Base-by-base conservation (phyloP, 208 protist genomes). In the Acanthamoeba rhysodes region DNA sequence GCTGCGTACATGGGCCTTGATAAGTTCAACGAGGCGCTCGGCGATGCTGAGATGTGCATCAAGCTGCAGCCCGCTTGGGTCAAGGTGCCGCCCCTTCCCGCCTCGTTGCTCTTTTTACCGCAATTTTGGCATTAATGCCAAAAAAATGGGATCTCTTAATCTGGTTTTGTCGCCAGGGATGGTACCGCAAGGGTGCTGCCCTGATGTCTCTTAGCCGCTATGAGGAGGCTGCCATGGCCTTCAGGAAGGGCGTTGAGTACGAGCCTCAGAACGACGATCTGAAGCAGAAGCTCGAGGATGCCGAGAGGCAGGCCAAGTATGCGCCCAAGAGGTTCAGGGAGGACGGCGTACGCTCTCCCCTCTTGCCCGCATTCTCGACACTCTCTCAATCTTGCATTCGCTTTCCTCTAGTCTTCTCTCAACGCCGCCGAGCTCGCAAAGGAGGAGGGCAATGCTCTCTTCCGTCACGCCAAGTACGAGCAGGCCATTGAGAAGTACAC, bases 391-490 rank as follows among this genome's bases (percentile, higher is more conserved):
- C 41, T 37, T 20, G 48, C 55, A 53, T 90, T 90, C 32, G 32
- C 18, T 70, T 90, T 45, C 53, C 62, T 88, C 20, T 64, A 90
- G 84, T 70, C 55, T 24, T 10, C 84, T 14, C 84, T 90, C 34
- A 34, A 18, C 20, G 53, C 84, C 7, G 84, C 84, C 34, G 57
- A 70, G 84, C 48, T 90, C n/a, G 84, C 84, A 53, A 90, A 90
- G 84, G 84, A 90, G 55, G 84, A 98, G 92, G 99, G 99, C 87
- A 99, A 99, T 96, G 97, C 97, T 24, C 97, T 99, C 59, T 99
- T 99, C 97, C 99, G 99, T 97, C 95, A 97, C 48, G 97, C 98
- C 95, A 99, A 99, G 97, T 99, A 98, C 94, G 97, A 98, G 32
- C 98, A 99, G 92, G 99, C 99, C 4, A 95, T 97, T 88, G 94